Evolutionary conservation across 2,329 filamentous ascomycete species (phyloP).

Genomic region (Pseudovirgaria hyperparasitica): DNA sequence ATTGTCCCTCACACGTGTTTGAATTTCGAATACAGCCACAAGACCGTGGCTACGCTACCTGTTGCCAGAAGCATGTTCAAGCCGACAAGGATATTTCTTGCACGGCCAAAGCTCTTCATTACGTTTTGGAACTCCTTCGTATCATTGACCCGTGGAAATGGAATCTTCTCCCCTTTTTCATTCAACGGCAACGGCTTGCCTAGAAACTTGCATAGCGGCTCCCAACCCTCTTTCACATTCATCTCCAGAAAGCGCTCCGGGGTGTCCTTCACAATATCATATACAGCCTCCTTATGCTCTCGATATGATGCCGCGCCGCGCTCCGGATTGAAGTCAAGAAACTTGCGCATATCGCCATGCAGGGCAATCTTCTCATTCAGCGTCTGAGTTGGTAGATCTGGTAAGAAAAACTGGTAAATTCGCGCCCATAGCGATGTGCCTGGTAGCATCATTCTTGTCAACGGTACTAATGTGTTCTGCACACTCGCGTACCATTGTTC

Average conservation of each 20-base stretch:
- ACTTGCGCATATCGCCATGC: conserved; percentile 5
- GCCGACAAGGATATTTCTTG: too few species aligned
- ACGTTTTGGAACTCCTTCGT: too few species aligned
- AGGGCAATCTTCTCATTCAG: too few species aligned
- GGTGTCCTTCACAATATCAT: conserved; percentile 8
- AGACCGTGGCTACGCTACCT: too few species aligned
- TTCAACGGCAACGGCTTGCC: conserved; percentile 7
- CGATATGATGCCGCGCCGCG: conserved; percentile 3
- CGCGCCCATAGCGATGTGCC: too few species aligned
- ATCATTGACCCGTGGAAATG: conserved; percentile 14
- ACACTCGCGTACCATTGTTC: not conserved
- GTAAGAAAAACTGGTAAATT: too few species aligned
- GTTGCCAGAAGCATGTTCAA: too few species aligned
- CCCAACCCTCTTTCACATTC: conserved; percentile 12
- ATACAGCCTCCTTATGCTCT: conserved; percentile 6
- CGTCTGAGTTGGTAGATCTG: too few species aligned
- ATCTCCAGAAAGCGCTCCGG: conserved; percentile 9
- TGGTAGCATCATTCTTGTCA: conserved; percentile 11
- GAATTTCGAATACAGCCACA: too few species aligned
- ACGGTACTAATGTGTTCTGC: conserved; percentile 7
- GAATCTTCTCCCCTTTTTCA: conserved; percentile 3
- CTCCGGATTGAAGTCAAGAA: conserved; percentile 8
- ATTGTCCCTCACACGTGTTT: too few species aligned
- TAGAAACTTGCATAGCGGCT: conserved; percentile 10
- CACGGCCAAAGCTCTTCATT: too few species aligned